These are phyloP conservation scores for Jacaranda copaia DNA, from an alignment of 257 asterid genomes.

Conservation along the genomic window DNA sequence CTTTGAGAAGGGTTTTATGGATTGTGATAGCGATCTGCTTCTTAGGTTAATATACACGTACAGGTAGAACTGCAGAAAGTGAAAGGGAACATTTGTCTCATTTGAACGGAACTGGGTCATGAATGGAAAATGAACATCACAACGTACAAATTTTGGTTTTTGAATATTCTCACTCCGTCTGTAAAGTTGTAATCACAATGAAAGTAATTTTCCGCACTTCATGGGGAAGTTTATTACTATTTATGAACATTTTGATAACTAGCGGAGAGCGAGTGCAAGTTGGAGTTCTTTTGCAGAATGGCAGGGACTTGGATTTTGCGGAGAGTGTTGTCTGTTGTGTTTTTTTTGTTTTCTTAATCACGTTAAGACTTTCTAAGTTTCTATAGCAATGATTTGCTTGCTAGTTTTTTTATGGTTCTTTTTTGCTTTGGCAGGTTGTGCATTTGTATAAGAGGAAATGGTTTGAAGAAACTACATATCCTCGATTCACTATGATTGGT, in stretches of 20 bases:
- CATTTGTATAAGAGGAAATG: conserved; percentile 83
- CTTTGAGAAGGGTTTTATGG: neutral
- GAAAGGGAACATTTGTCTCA: conserved; percentile 4
- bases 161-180: neutral
- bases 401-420: conserved; percentile 20
- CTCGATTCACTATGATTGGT: conserved; percentile 96
- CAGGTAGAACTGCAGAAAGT: neutral
- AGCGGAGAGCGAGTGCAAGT: conserved; percentile 10
- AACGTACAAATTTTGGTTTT: neutral
- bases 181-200: neutral
- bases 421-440: conserved; percentile 63
- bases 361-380: conserved; percentile 17
- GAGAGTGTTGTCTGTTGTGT: neutral
- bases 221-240: neutral
- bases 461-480: conserved; percentile 88
- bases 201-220: neutral
- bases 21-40: neutral
- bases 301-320: neutral
- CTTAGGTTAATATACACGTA: conserved; percentile 8
- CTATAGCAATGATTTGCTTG: conserved; percentile 6
- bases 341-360: conserved; percentile 11
- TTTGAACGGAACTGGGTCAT: neutral
- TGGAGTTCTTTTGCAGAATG: conserved; percentile 4
- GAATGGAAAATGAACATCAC: neutral
- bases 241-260: neutral